Conservation (phyloP, 257 asterid genomes). For the Ehretia macrophylla region DNA sequence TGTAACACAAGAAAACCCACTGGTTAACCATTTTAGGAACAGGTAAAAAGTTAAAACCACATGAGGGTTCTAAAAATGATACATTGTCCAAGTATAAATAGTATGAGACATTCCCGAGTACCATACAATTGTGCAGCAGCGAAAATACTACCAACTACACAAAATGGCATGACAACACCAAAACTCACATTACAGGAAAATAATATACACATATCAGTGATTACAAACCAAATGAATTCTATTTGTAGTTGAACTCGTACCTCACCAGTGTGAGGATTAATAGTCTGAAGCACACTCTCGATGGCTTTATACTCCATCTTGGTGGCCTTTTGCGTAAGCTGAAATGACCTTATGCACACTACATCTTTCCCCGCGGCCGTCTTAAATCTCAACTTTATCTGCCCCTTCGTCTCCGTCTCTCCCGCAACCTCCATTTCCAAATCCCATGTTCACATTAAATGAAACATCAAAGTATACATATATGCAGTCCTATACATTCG, state of each 20-base stretch:
- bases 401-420: conserved; percentile 98
- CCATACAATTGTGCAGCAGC: no score
- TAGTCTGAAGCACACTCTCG: conserved; percentile 94
- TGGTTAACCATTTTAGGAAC: no score
- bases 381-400: conserved; percentile 93
- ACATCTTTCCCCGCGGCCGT: conserved; percentile 98
- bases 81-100: no score
- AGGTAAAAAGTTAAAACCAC: no score
- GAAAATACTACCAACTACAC: no score
- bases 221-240: no score
- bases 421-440: conserved; percentile 71
- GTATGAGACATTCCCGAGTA: no score
- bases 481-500: neutral
- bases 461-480: neutral
- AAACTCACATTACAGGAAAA: neutral
- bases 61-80: no score
- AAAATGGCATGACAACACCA: neutral
- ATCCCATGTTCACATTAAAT: neutral
- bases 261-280: conserved; percentile 97
- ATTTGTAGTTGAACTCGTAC: conserved; percentile 37
- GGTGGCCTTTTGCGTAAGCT: conserved; percentile 92
- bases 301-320: conserved; percentile 98
- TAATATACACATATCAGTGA: neutral
- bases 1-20: neutral
- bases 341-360: conserved; percentile 97